Evolutionary conservation across 768 basidiomycete species (phyloP), one percentile per base, ranked within the genome.

Genomic region (Tulasnella sp.): DNA sequence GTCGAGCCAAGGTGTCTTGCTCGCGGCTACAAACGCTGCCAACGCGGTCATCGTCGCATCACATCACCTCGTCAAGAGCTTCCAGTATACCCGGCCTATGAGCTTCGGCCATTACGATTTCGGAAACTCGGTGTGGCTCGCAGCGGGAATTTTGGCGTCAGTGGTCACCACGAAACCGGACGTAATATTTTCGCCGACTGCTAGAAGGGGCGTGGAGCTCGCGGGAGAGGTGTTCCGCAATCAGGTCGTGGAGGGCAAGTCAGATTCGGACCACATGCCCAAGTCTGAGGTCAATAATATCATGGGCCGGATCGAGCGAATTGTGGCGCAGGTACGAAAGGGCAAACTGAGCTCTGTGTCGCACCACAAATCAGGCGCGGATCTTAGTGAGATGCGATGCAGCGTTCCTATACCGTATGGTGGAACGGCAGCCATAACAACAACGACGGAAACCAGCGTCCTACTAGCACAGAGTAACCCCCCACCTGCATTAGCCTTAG

Each of bases 111-210:
- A 89, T 81, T 90, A 92, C 82, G 88, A 91, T 4, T 88, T 92
- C 74, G 88, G 88, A 19, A 88, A 91, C 80, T 86, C 90, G 24
- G 84, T 94, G 27, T 90, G 92, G 82, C 91, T 93, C 81, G 90
- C 94, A 0, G 88, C 90, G 4, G 88, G 92, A n/a, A 86, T 90
- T 21, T 92, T 91, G 81, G 91, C 91, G 14, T 89, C 92, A 82
- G 88, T 90, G 9, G 89, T 89, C 77, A 87, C 92, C 75, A 87
- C 87, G 82, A 88, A 90, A 76, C 89, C 90, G 0, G 83, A 81
- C 34, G 86, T 86, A 36, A 85, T 90, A 44, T 88, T 88, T 82
- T 88, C 89, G 0, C 82, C 84, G 14, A 87, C 87, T 8, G 90
- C 90, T 71, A 83, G 88, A 77, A 87, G 88, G 76, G 88, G 88